Evolutionary conservation across 768 basidiomycete species (phyloP), one percentile per base, ranked within the genome.

Genomic region (Termitomyces sp.): DNA sequence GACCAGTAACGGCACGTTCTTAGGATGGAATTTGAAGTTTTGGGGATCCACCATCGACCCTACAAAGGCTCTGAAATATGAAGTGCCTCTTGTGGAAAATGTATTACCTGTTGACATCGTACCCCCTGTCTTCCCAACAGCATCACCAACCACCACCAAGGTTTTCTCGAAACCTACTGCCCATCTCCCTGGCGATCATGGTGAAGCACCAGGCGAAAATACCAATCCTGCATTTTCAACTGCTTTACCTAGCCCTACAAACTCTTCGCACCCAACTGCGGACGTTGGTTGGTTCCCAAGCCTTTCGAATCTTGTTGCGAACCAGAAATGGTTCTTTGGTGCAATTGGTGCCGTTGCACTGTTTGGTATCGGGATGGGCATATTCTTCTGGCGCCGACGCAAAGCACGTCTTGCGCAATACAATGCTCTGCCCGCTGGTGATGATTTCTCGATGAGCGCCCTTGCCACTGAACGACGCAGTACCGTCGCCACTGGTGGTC

Each of bases 1-100:
- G 12, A 68, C 70, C 1, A 76, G 81, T 60, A 84, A 81, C 46
- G 85, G 85, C 44, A 75, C 75, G 8, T 94, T 99, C 77, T 77
- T 93, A 37, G 90, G 91, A 18, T 99, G 95, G 96, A 87, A 86
- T 55, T 86, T 98, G 75, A 84, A 87, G 57, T 81, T 99, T 41
- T 99, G 93, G 92, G 97, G 97, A 20, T 86, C 90, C 33, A 77
- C 85, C 26, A 80, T 90, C 51, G 92, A 98, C 69, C 74, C 92
- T 1, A 68, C 80, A 4, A 79, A 82, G 62, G 84, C 86, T 18
- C 78, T 76, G 60, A 77, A 78, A 46, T 96, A 83, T 66, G 78
- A 83, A 52, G 76, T 89, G 6, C 81, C 85, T 34, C 67, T 76
- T 16, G 72, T 79, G 18, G 80, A 85, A 13, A 73, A 78, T 55